Conservation (phyloP, 148 eudicot species). For the Rhododendron henanense region DNA sequence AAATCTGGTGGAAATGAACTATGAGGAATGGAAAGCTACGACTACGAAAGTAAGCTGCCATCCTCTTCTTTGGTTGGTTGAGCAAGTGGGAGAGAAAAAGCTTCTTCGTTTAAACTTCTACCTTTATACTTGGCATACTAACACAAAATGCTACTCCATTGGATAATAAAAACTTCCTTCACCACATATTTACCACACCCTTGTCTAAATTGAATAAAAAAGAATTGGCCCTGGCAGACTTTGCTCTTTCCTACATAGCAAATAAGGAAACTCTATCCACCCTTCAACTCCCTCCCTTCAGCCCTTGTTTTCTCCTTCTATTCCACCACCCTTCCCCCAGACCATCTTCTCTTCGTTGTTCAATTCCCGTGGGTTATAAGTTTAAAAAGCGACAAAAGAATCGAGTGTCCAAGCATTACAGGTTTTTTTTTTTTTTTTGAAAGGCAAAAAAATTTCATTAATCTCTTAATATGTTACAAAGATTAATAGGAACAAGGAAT, state of each 20-base stretch:
- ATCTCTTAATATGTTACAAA: too few relatives aligned
- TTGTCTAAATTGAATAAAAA: neutral
- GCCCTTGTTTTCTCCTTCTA: neutral
- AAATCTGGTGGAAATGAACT: too few relatives aligned
- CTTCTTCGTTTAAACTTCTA: neutral
- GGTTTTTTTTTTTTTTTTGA: too few relatives aligned
- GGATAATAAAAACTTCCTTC: neutral
- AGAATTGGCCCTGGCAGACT: neutral
- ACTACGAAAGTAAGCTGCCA: neutral
- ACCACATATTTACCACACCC: neutral
- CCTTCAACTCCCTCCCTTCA: neutral
- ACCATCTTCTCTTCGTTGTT: neutral
- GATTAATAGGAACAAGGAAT: too few relatives aligned
- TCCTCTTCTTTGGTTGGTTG: neutral
- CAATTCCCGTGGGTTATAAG: neutral
- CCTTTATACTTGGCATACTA: neutral
- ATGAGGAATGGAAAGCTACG: neutral
- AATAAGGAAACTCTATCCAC: neutral
- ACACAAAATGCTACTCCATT: neutral
- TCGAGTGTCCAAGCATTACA: neutral
- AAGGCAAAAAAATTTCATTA: too few relatives aligned
- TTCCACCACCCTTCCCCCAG: neutral
- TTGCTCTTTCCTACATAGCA: neutral
- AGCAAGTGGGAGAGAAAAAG: neutral
- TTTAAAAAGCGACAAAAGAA: neutral